phyloP scores from a whole-genome alignment of 192 early-diverging fungal species.

The Spizellomyces sp. region DNA sequence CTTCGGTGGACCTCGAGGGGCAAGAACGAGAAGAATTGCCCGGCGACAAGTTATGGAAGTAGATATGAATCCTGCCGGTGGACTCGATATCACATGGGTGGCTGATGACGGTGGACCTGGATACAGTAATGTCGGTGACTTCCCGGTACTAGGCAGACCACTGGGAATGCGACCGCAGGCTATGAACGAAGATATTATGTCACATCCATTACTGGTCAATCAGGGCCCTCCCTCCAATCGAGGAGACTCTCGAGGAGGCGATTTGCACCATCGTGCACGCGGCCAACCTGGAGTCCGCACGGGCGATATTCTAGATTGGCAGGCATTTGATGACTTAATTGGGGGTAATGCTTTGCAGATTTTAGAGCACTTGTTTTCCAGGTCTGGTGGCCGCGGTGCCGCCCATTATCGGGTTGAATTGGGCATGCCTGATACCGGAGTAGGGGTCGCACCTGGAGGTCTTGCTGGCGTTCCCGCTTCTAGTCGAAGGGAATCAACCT shows the following conservation, averaged over 20 bases:
- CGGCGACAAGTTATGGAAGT: conserved; percentile 24
- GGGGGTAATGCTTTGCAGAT: conserved; percentile 59
- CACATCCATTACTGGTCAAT: conserved; percentile 70
- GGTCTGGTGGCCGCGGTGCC: conserved; percentile 24
- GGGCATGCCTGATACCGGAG: conserved; percentile 16
- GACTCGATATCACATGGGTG: conserved; percentile 38
- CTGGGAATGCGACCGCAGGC: conserved; percentile 30
- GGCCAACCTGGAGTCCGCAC: conserved; percentile 11
- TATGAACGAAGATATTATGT: conserved; percentile 54
- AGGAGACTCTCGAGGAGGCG: neutral
- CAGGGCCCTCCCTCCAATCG: neutral
- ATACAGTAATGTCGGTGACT: conserved; percentile 8
- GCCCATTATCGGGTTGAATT: conserved; percentile 16
- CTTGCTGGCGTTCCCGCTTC: conserved; percentile 15
- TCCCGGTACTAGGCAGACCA: conserved; percentile 42
- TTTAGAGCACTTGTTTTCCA: conserved; percentile 49
- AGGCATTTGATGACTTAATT: conserved; percentile 67
- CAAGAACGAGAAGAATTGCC: conserved; percentile 5
- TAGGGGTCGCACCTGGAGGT: conserved; percentile 15
- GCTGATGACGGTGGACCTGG: conserved; percentile 18
- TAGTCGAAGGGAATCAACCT: neutral
- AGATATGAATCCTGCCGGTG: conserved; percentile 32
- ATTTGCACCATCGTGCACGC: conserved; percentile 10
- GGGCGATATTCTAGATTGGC: conserved; percentile 52
- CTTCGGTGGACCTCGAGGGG: conserved; percentile 3